Base-by-base conservation (phyloP, 768 basidiomycete genomes). In the Pleurotus ostreatus region DNA sequence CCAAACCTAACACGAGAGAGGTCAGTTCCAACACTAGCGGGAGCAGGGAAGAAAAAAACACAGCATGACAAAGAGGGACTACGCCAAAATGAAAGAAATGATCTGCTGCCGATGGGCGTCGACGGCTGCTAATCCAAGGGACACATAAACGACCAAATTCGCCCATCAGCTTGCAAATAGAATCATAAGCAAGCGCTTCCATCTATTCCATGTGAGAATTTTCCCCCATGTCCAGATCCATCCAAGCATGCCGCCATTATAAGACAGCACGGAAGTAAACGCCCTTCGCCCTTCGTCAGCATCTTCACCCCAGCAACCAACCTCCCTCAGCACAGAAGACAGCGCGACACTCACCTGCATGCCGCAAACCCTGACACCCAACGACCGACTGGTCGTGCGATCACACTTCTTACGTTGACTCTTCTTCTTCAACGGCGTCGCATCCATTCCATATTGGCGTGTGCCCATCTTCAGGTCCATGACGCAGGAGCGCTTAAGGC, bases 391-490 rank as follows among this genome's bases (percentile, higher is more conserved):
- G 18, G 97, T 98, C 51, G 97, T 98, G 55, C 89, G 80, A 67
- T 97, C 94, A 67, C 97, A 98, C 73, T 99, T 99, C 74, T 97
- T 97, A 55, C 95, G 84, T 74, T 99, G 97, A 67, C 95, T 98
- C 76, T 89, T 94, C 82, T 97, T 98, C 77, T 99, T 99, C 52
- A 84, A 77, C 1, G 86, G 74, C 7, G 88, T 89, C 22, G 97
- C 97, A 63, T 97, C 93, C 75, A 96, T 90, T 16, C 97, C 97
- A 71, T 98, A 98, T 73, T 99, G 97, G 34, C 97, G 79, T 26
- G 95, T 98, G n/a, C 97, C 97, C 97, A 98, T 98, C 78, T 99
- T 99, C 63, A 99, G 76, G 71, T 99, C 97, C 65, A 98, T 83
- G 41, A 99, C 96, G 65, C 97, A 99, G 7, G 97, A 92, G 49